A percentile compares a stretch with the other conserved stretches of the same genome.
These are phyloP conservation scores for Coriaria nepalensis DNA, from an alignment of 306 rosid species.

Conservation along the genomic window DNA sequence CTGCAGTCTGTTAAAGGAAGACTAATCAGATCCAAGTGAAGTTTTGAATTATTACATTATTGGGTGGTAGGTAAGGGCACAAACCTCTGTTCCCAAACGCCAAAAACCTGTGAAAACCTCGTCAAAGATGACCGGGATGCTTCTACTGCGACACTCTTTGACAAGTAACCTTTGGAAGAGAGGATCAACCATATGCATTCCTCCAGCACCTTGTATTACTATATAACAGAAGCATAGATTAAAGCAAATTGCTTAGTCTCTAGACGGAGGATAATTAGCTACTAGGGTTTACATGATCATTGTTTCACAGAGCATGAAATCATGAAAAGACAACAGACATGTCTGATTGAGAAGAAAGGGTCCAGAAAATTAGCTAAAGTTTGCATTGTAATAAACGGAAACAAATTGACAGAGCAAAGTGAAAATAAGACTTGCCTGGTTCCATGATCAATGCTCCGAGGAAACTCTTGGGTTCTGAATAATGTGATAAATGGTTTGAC, in stretches of 20 bases:
- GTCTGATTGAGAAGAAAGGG: no score
- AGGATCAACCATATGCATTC: constrained; percentile 97
- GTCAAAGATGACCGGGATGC: constrained; percentile 79
- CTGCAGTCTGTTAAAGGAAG: constrained; percentile 51
- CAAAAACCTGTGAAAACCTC: constrained; percentile 96
- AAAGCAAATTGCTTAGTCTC: no score
- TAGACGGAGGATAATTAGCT: no score
- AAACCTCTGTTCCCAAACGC: constrained; percentile 90
- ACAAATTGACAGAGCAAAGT: no score
- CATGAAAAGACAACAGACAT: no score
- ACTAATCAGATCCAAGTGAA: neutral
- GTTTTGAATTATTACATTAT: neutral
- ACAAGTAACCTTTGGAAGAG: constrained; percentile 92
- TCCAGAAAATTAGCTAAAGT: no score
- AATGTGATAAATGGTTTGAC: constrained; percentile 36
- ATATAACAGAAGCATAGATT: constrained; percentile 21
- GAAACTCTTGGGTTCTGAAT: constrained; percentile 30
- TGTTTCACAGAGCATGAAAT: no score
- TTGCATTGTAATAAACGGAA: no score
- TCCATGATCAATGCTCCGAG: constrained; percentile 77
- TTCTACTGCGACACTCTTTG: constrained; percentile 54
- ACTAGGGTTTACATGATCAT: no score
- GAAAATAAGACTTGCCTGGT: constrained; percentile 56
- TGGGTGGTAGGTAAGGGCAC: constrained; percentile 14
- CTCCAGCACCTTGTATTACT: constrained; percentile 92